These are phyloP conservation scores for Trifolium pratense DNA, from an alignment of 306 rosid genomes.

Conservation along the genomic window DNA sequence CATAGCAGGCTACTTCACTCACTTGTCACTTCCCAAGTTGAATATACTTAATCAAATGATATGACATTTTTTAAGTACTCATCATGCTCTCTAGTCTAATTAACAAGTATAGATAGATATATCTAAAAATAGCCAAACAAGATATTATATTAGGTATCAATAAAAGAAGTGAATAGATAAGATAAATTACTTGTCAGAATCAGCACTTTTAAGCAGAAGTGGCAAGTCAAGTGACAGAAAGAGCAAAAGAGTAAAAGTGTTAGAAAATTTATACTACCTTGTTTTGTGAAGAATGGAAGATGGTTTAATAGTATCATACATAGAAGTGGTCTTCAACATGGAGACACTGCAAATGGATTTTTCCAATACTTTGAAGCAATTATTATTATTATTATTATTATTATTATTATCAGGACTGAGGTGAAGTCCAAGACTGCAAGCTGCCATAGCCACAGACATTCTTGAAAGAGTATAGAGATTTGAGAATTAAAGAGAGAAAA, in stretches of 20 bases:
- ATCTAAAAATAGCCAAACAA: not conserved
- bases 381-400: too few species aligned
- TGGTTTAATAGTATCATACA: slow-evolving; percentile 48
- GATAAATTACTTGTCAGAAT: not conserved
- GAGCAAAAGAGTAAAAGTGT: not conserved
- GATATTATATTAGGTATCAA: not conserved
- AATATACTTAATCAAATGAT: slow-evolving; percentile 3
- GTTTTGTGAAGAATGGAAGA: slow-evolving; percentile 55
- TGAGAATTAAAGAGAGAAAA: not conserved
- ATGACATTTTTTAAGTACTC: not conserved
- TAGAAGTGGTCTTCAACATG: slow-evolving; percentile 40
- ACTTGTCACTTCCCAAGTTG: not conserved
- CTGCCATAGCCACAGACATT: slow-evolving; percentile 84
- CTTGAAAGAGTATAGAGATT: not conserved
- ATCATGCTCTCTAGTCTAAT: not conserved
- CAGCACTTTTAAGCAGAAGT: not conserved
- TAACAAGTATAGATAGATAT: not conserved
- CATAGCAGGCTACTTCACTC: not conserved
- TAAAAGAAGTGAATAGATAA: not conserved
- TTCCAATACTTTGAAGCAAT: slow-evolving; percentile 44
- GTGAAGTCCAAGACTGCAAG: slow-evolving; percentile 65
- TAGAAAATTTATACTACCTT: slow-evolving; percentile 57
- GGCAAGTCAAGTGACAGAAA: not conserved
- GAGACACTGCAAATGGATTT: slow-evolving; percentile 44
- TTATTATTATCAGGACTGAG: slow-evolving; percentile 41